Conservation (phyloP, 257 asterid genomes). For the Osmanthus fragrans region DNA sequence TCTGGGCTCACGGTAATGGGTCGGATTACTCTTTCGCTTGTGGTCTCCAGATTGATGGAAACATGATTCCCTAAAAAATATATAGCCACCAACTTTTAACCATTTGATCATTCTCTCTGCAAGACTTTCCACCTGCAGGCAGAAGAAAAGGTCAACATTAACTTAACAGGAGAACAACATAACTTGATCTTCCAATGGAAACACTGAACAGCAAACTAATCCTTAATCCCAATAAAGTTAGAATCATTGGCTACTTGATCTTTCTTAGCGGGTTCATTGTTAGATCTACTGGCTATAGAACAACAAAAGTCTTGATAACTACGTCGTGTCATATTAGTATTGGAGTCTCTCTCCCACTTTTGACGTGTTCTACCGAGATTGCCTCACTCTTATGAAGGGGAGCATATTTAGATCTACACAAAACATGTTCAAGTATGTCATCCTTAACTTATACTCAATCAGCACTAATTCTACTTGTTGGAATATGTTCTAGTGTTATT, state of each 20-base stretch:
- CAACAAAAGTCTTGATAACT: not conserved
- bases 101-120: constrained; percentile 79
- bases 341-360: not conserved
- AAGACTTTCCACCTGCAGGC: constrained; percentile 68
- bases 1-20: constrained; percentile 97
- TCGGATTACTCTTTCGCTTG: constrained; percentile 82
- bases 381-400: not conserved
- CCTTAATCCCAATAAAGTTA: not conserved
- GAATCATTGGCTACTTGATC: not conserved
- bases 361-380: not conserved
- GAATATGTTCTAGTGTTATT: not conserved
- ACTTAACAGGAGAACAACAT: constrained; percentile 2
- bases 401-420: not conserved
- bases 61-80: constrained; percentile 96
- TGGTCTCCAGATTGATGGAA: constrained; percentile 97
- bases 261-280: not conserved
- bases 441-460: not conserved
- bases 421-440: not conserved
- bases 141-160: constrained; percentile 2
- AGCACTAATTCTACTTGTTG: not conserved
- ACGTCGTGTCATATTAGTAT: not conserved
- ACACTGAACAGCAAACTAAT: not conserved
- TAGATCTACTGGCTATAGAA: not conserved
- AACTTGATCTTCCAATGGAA: not conserved
- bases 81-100: constrained; percentile 90